A percentile compares a stretch with the other conserved stretches of the same genome.
Conservation (phyloP, 129 eudicot genomes). For the Centaurea solstitialis region DNA sequence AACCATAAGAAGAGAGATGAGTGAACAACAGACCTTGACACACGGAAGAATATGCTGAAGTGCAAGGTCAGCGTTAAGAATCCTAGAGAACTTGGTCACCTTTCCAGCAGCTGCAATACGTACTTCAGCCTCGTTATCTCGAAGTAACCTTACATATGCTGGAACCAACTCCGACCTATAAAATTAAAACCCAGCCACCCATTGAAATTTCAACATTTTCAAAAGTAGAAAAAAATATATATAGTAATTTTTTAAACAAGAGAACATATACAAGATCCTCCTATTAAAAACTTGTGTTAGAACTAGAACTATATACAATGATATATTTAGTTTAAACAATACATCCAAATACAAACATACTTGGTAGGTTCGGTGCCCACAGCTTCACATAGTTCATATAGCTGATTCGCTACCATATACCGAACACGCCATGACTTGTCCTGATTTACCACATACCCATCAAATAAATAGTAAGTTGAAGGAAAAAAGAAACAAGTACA, state of each 20-base stretch:
- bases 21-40: conserved; percentile 58
- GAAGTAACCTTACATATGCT: conserved; percentile 87
- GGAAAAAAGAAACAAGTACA: neutral
- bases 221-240: conserved; percentile 9
- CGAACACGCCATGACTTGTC: conserved; percentile 99
- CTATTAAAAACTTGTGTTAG: neutral
- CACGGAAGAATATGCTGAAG: conserved; percentile 93
- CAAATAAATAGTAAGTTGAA: conserved; percentile 3
- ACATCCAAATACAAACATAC: conserved; percentile 32
- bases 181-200: conserved; percentile 10
- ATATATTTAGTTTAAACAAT: neutral
- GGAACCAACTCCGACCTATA: conserved; percentile 87
- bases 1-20: neutral
- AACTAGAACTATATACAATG: neutral
- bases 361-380: conserved; percentile 96
- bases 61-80: conserved; percentile 81
- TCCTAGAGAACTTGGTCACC: conserved; percentile 84
- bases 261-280: neutral
- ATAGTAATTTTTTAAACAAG: neutral
- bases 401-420: conserved; percentile 96
- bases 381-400: conserved; percentile 96
- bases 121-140: conserved; percentile 98
- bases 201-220: conserved; percentile 3
- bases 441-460: conserved; percentile 40
- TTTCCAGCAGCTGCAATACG: conserved; percentile 99